phyloP scores from a whole-genome alignment of 169 alveolate genomes.

The Plasmodium vivax region DNA sequence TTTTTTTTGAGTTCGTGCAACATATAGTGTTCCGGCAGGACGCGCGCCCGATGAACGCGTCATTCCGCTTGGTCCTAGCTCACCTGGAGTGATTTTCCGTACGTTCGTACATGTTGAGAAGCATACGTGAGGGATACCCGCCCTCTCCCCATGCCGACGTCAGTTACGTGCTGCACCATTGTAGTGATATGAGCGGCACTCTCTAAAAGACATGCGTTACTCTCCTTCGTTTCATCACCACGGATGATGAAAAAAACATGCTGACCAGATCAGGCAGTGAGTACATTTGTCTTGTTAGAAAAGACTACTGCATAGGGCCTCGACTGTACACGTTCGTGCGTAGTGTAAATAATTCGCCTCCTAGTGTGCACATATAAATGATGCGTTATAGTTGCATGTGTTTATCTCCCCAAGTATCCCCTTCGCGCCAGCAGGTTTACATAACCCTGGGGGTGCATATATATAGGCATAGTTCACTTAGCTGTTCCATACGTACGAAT shows the following conservation, averaged over 20 bases:
- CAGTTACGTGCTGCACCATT: background rate
- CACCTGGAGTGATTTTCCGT: background rate
- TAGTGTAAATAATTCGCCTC: background rate
- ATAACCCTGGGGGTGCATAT: background rate
- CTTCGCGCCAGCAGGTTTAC: background rate
- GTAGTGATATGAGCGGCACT: background rate
- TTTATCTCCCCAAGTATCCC: background rate
- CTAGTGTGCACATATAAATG: background rate
- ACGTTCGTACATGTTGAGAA: background rate
- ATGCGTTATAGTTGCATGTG: background rate
- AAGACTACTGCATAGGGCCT: background rate
- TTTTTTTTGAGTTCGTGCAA: background rate
- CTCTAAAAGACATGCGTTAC: background rate
- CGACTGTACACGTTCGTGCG: background rate
- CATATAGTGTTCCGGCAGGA: background rate
- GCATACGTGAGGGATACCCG: background rate
- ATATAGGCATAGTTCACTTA: background rate
- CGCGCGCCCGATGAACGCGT: background rate
- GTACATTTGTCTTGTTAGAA: background rate
- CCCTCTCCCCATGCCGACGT: background rate
- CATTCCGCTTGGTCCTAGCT: background rate
- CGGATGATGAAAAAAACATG: background rate
- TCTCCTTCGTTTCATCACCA: background rate
- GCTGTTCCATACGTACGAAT: background rate
- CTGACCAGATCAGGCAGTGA: background rate